Percentiles rank a stretch among this genome's conserved stretches.
These are phyloP conservation scores for Candida ovalis DNA, from an alignment of 805 yeast species.

Conservation along the genomic window DNA sequence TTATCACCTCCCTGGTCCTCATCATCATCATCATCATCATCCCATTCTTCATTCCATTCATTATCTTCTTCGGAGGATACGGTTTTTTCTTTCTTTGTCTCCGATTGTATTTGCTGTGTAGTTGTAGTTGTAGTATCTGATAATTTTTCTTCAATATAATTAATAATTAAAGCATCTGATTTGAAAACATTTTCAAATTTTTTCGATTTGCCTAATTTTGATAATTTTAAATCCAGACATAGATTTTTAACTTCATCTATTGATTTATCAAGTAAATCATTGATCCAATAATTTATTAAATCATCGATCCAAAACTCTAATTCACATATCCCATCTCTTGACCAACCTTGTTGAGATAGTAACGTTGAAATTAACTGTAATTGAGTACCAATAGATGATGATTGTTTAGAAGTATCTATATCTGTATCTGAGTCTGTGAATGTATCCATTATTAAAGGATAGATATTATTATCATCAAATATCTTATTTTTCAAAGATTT, in stretches of 20 bases:
- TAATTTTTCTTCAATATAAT: conserved; percentile 3
- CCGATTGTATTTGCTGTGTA: neutral
- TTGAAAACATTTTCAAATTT: conserved; percentile 11
- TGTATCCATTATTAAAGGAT: conserved; percentile 24
- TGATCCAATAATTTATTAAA: conserved; percentile 26
- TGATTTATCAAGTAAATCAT: conserved; percentile 21
- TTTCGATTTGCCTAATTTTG: conserved; percentile 5
- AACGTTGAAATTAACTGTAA: conserved; percentile 19
- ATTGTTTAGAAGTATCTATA: neutral
- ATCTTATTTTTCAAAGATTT: conserved; percentile 19
- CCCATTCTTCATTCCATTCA: conserved; percentile 26
- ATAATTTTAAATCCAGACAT: conserved; percentile 12
- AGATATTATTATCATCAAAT: conserved; percentile 22
- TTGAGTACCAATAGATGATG: conserved; percentile 5
- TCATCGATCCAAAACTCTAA: conserved; percentile 34
- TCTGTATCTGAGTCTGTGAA: conserved; percentile 6
- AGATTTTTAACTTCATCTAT: conserved; percentile 25
- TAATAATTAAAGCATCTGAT: conserved; percentile 3
- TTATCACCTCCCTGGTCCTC: too few relatives aligned
- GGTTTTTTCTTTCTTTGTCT: conserved; percentile 3
- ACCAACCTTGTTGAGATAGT: conserved; percentile 27
- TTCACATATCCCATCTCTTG: conserved; percentile 29
- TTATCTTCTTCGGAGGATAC: conserved; percentile 8
- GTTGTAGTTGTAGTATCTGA: neutral
- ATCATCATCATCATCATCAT: conserved; percentile 17